Conservation (phyloP, 1,139 yeast genomes). For the Spencermartinsiella ligniputridi region DNA sequence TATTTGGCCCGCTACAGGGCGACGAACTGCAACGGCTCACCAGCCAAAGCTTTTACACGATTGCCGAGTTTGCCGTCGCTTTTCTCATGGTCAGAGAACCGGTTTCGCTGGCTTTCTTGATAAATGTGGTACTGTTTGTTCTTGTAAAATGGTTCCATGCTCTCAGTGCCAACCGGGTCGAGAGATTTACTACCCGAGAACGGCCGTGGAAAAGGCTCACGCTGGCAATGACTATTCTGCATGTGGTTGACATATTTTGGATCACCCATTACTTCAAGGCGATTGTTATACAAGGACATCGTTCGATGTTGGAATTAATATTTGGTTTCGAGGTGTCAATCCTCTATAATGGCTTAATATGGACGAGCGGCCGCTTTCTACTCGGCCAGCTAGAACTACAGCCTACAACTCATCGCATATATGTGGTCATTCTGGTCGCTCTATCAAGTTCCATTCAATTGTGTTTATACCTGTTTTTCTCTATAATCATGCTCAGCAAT, state of each 20-base stretch:
- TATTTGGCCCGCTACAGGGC: conserved; percentile 22
- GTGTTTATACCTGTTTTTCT: conserved; percentile 22
- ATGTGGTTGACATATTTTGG: conserved; percentile 24
- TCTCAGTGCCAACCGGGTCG: conserved; percentile 39
- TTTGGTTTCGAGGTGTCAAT: conserved; percentile 12
- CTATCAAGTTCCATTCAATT: conserved; percentile 20
- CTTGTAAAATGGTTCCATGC: conserved; percentile 46
- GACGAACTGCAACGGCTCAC: conserved; percentile 16
- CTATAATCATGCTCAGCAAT: conserved; percentile 24
- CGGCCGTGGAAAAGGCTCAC: conserved; percentile 12
- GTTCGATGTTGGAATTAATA: conserved; percentile 9
- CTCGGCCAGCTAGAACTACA: conserved; percentile 11
- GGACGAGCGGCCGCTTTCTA: conserved; percentile 10
- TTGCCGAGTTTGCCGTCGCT: conserved; percentile 27
- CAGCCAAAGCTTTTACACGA: conserved; percentile 21
- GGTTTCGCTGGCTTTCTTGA: conserved; percentile 31
- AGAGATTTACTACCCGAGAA: conserved; percentile 10
- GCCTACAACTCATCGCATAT: conserved; percentile 6
- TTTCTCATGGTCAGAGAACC: conserved; percentile 23
- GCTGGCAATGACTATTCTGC: conserved; percentile 20
- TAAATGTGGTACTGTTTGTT: conserved; percentile 40
- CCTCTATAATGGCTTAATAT: conserved; percentile 9
- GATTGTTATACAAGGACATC: conserved; percentile 8
- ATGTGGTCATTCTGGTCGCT: conserved; percentile 14
- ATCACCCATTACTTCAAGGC: conserved; percentile 17